These are phyloP conservation scores for Mycena galericulata DNA, from an alignment of 768 basidiomycete genomes.

Conservation along the genomic window DNA sequence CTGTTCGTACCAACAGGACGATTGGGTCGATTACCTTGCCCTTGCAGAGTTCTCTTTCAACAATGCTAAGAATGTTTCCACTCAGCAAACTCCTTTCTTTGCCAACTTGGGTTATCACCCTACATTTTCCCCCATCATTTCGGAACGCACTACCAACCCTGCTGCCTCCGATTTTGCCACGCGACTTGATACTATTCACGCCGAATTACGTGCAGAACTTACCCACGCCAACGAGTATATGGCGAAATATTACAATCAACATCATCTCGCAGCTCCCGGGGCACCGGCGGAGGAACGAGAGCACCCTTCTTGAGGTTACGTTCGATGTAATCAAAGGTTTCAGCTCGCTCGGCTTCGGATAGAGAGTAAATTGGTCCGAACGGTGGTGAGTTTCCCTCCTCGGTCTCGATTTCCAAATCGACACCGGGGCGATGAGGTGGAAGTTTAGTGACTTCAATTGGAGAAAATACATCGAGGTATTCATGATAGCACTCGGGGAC, in stretches of 20 bases:
- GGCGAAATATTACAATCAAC: neutral
- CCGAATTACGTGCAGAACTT: no score
- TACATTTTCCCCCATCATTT: no score
- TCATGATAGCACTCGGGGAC: neutral
- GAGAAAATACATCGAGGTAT: slow-evolving; percentile 37
- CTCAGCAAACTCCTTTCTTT: no score
- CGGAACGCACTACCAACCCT: no score
- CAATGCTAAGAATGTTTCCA: no score
- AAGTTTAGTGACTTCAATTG: slow-evolving; percentile 40
- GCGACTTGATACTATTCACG: no score
- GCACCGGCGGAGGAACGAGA: neutral
- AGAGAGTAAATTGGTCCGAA: slow-evolving; percentile 50
- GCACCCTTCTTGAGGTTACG: neutral
- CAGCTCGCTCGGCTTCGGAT: neutral
- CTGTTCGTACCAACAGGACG: no score
- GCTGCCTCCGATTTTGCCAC: no score
- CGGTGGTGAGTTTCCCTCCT: slow-evolving; percentile 47
- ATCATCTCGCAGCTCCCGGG: neutral
- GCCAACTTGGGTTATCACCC: no score
- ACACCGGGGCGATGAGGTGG: slow-evolving; percentile 47
- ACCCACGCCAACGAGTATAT: neutral
- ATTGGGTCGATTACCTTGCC: no score
- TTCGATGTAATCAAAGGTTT: neutral
- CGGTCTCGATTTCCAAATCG: slow-evolving; percentile 49
- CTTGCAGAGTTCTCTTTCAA: no score